Evolutionary conservation across 208 protist species (phyloP).

Genomic region (Trypanosoma vivax): DNA sequence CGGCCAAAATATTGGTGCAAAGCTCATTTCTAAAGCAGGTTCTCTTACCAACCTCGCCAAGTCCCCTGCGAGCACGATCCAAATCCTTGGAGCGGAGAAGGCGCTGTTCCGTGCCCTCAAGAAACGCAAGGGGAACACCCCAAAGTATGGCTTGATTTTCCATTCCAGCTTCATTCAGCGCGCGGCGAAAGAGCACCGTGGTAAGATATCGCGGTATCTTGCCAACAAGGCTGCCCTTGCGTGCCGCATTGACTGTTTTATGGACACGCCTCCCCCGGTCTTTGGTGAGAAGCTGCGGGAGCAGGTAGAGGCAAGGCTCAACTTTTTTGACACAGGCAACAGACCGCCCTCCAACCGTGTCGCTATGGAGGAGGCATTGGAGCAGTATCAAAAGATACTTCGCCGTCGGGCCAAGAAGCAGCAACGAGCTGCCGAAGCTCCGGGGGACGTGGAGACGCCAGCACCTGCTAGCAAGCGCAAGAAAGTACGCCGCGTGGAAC

Average conservation of each 20-base stretch:
- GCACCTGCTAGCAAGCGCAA: too few species aligned
- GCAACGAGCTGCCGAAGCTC: constrained; percentile 14
- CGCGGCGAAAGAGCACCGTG: constrained; percentile 97
- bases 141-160: constrained; percentile 99
- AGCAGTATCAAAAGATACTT: constrained; percentile 79
- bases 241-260: constrained; percentile 97
- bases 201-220: constrained; percentile 97
- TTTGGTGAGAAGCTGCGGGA: constrained; percentile 95
- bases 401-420: constrained; percentile 56
- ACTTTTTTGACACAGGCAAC: constrained; percentile 97
- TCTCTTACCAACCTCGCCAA: constrained; percentile 98
- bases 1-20: constrained; percentile 97
- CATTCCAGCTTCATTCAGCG: constrained; percentile 97
- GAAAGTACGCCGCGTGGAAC: constrained; percentile 44
- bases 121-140: constrained; percentile 97
- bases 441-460: constrained; percentile 23
- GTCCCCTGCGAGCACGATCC: constrained; percentile 99
- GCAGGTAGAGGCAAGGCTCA: constrained; percentile 97
- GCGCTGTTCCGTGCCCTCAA: constrained; percentile 99
- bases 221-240: constrained; percentile 98
- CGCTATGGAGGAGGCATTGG: constrained; percentile 94
- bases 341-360: constrained; percentile 92
- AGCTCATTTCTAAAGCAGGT: constrained; percentile 98
- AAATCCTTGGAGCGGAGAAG: constrained; percentile 99
- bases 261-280: constrained; percentile 81